These are phyloP conservation scores for Aspergillus sp. DNA, from an alignment of 2,329 filamentous ascomycete genomes.

Conservation along the genomic window DNA sequence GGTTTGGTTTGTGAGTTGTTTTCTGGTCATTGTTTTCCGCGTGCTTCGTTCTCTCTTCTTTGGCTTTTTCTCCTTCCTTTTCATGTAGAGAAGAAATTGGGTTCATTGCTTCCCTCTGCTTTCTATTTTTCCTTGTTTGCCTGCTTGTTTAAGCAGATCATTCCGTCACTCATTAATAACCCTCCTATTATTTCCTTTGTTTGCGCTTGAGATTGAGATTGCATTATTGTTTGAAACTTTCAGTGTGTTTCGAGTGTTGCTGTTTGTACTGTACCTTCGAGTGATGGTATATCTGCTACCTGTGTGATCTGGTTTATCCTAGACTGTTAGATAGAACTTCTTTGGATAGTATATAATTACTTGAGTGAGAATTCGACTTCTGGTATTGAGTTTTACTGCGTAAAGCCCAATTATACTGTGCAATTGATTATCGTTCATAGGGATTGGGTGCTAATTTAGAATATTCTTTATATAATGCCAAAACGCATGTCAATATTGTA, in stretches of 20 bases:
- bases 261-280: not conserved
- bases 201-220: not conserved
- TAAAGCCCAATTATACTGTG: too few relatives aligned
- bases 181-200: not conserved
- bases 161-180: not conserved
- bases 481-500: too few relatives aligned
- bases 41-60: not conserved
- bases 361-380: not conserved
- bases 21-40: too few relatives aligned
- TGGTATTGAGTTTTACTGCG: too few relatives aligned
- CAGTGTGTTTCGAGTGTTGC: not conserved
- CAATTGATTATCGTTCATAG: too few relatives aligned
- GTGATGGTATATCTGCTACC: not conserved
- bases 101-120: not conserved
- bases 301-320: not conserved
- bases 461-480: too few relatives aligned
- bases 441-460: too few relatives aligned
- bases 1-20: too few relatives aligned
- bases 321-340: not conserved
- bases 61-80: not conserved
- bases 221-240: too few relatives aligned
- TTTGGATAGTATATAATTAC: not conserved
- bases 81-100: not conserved
- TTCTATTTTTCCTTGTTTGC: not conserved
- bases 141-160: not conserved